These are phyloP conservation scores for Russula olivacea DNA, from an alignment of 768 basidiomycete species.

Conservation along the genomic window DNA sequence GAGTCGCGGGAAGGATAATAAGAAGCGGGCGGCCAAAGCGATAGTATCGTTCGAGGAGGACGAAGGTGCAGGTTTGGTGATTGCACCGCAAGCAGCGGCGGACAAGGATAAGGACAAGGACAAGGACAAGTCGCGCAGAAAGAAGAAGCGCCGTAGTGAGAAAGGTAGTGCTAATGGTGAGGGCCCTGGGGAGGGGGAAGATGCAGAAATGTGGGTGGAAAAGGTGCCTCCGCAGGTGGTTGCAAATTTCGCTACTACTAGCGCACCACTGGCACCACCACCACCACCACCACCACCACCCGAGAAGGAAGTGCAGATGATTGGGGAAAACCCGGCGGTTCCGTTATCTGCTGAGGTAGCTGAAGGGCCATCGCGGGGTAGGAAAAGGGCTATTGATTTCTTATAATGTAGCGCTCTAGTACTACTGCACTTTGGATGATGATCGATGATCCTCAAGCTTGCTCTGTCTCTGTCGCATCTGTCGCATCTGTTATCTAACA, in stretches of 20 bases:
- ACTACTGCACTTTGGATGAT: neutral
- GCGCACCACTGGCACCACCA: neutral
- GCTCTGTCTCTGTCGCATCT: too few species aligned
- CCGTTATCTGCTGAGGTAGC: neutral
- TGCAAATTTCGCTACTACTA: constrained; percentile 30
- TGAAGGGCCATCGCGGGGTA: constrained; percentile 25
- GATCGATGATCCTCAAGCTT: too few species aligned
- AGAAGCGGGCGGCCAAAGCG: constrained; percentile 45
- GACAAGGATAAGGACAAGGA: constrained; percentile 30
- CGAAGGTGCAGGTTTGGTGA: constrained; percentile 36
- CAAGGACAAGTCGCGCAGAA: constrained; percentile 34
- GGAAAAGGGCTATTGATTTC: constrained; percentile 29
- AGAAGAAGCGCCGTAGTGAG: constrained; percentile 40
- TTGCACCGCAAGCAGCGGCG: constrained; percentile 23
- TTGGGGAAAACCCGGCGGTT: neutral
- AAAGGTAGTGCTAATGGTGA: constrained; percentile 21
- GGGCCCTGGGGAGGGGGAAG: constrained; percentile 40
- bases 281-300: neutral
- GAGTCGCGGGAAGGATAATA: constrained; percentile 34
- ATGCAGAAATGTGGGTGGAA: constrained; percentile 56
- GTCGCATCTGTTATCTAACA: neutral
- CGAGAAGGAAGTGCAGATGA: neutral
- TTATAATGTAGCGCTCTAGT: constrained; percentile 15
- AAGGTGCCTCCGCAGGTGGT: constrained; percentile 50
- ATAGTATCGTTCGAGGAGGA: constrained; percentile 79